A percentile compares a stretch with the other conserved stretches of the same genome.
These are phyloP conservation scores for Naganishia antarctica DNA, from an alignment of 768 basidiomycete genomes.

Conservation along the genomic window DNA sequence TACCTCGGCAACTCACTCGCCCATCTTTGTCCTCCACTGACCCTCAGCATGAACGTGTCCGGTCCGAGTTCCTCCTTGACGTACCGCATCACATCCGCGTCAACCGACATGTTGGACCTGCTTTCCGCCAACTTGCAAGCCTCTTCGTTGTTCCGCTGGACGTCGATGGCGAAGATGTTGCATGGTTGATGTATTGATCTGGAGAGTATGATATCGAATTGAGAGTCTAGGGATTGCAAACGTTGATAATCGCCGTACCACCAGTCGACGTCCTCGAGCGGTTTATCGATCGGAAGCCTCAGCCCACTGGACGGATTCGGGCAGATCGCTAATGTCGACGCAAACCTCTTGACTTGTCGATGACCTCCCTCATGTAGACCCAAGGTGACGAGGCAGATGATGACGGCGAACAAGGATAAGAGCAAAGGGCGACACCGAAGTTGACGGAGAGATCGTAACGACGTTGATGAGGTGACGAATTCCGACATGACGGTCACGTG, in stretches of 20 bases:
- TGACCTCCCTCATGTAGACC: too few relatives aligned
- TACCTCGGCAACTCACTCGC: constrained; percentile 20
- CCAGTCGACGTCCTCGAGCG: background rate
- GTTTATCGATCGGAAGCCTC: background rate
- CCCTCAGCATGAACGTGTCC: constrained; percentile 22
- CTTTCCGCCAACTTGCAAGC: background rate
- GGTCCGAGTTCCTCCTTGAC: constrained; percentile 21
- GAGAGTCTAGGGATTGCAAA: background rate
- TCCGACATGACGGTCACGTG: too few relatives aligned
- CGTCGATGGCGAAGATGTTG: background rate
- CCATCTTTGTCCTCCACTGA: constrained; percentile 26
- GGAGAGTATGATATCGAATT: background rate
- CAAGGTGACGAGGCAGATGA: too few relatives aligned
- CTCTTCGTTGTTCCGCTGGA: background rate
- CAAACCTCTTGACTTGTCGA: too few relatives aligned
- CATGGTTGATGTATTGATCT: background rate
- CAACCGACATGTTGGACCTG: constrained; percentile 4
- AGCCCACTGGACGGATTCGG: background rate
- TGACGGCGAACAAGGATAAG: too few relatives aligned
- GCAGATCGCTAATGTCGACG: background rate
- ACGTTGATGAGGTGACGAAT: too few relatives aligned
- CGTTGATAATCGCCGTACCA: background rate
- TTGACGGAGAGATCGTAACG: too few relatives aligned
- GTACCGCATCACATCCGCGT: constrained; percentile 1
- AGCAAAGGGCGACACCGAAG: too few relatives aligned